These are phyloP conservation scores for Hibiscus trionum DNA, from an alignment of 345 rosid species.

Conservation along the genomic window DNA sequence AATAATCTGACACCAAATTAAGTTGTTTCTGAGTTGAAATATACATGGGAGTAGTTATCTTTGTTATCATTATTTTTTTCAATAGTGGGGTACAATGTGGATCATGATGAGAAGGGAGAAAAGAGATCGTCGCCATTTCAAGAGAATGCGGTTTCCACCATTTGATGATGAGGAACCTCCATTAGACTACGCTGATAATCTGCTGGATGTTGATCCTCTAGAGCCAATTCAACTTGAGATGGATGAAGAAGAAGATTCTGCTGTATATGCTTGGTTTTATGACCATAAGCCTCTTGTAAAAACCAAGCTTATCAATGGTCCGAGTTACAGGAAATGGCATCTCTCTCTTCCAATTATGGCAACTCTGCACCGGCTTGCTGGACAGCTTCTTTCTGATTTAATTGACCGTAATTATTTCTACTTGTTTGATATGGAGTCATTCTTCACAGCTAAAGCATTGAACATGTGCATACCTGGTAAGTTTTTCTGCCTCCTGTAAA, in stretches of 20 bases:
- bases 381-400: constrained; percentile 93
- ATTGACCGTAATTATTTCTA: constrained; percentile 93
- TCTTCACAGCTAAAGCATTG: constrained; percentile 94
- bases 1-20: not conserved
- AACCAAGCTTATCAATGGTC: constrained; percentile 97
- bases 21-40: not conserved
- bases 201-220: constrained; percentile 93
- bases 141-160: constrained; percentile 99
- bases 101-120: constrained; percentile 99
- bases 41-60: not conserved
- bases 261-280: constrained; percentile 95
- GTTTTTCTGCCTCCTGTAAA: not conserved
- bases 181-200: constrained; percentile 94
- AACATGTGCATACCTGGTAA: constrained; percentile 99
- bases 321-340: constrained; percentile 98
- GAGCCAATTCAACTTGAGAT: constrained; percentile 94
- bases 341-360: constrained; percentile 99
- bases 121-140: constrained; percentile 97
- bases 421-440: constrained; percentile 98
- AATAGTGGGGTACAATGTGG: constrained; percentile 99
- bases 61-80: not conserved
- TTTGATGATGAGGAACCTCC: constrained; percentile 99
- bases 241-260: constrained; percentile 98
- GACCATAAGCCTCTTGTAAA: constrained; percentile 98
- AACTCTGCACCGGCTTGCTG: constrained; percentile 94